Conservation (phyloP, 2,329 filamentous ascomycete genomes). For the Zymoseptoria tritici region DNA sequence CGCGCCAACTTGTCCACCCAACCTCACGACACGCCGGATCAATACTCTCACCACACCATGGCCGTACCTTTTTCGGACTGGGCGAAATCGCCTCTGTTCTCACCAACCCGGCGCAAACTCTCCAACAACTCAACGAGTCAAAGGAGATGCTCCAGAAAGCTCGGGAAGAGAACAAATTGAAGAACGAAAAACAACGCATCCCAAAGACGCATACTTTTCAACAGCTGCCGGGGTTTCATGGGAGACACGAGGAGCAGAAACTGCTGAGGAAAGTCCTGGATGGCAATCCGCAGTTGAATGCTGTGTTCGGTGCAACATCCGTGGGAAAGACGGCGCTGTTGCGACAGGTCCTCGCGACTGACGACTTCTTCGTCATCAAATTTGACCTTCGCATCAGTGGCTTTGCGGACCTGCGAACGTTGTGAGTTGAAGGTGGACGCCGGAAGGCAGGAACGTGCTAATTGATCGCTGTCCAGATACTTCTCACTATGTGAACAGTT, state of each 20-base stretch:
- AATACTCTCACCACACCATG: not conserved
- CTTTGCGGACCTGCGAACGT: conserved; percentile 12
- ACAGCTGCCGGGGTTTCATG: conserved; percentile 14
- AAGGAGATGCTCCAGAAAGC: conserved; percentile 14
- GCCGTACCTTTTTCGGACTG: conserved; percentile 10
- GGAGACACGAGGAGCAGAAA: conserved; percentile 9
- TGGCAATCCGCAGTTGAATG: conserved; percentile 13
- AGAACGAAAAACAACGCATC: conserved; percentile 12
- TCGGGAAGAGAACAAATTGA: conserved; percentile 11
- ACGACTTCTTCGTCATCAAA: conserved; percentile 16
- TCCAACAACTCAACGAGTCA: conserved; percentile 12
- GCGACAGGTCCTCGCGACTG: conserved; percentile 13
- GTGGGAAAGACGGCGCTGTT: conserved; percentile 16
- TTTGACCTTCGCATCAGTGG: conserved; percentile 15
- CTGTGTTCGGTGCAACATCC: conserved; percentile 14
- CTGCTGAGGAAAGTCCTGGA: conserved; percentile 10
- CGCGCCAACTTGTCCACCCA: not conserved
- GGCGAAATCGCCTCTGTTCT: conserved; percentile 11
- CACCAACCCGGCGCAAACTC: conserved; percentile 12
- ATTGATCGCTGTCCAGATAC: conserved; percentile 1
- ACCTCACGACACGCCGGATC: not conserved
- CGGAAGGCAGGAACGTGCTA: not conserved
- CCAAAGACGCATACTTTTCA: conserved; percentile 13
- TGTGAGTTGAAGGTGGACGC: not conserved
- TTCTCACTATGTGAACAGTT: conserved; percentile 13